These are phyloP conservation scores for Beauveria medogensis DNA, from an alignment of 2,329 filamentous ascomycete genomes.

Conservation along the genomic window DNA sequence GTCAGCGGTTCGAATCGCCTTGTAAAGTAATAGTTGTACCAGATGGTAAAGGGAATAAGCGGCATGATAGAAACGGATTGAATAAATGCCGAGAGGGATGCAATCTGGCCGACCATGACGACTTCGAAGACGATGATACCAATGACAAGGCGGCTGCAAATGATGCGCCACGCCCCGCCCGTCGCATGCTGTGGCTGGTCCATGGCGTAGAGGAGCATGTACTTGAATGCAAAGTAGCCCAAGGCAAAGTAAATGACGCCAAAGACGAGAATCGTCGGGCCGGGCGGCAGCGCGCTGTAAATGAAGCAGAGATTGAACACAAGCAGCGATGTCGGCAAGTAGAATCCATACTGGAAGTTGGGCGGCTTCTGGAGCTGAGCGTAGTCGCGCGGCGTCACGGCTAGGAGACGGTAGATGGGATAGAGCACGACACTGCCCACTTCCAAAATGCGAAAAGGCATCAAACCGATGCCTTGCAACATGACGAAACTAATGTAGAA, in stretches of 20 bases:
- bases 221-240: conserved; percentile 89
- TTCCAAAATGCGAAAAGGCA: conserved; percentile 85
- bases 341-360: conserved; percentile 92
- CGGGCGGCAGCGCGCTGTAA: conserved; percentile 77
- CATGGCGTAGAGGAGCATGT: conserved; percentile 97
- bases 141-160: conserved; percentile 82
- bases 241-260: conserved; percentile 77
- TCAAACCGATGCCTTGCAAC: conserved; percentile 85
- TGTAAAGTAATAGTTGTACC: conserved; percentile 80
- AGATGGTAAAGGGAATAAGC: conserved; percentile 70
- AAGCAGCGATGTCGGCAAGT: conserved; percentile 82
- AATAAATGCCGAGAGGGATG: conserved; percentile 63
- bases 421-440: conserved; percentile 80
- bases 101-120: conserved; percentile 81
- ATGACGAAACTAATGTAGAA: conserved; percentile 96
- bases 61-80: conserved; percentile 67
- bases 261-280: conserved; percentile 73
- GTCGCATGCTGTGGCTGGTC: conserved; percentile 93
- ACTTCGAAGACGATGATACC: conserved; percentile 84
- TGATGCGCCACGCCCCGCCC: conserved; percentile 91
- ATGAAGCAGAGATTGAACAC: conserved; percentile 94
- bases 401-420: conserved; percentile 67
- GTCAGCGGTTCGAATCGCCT: conserved; percentile 81
- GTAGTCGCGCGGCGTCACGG: conserved; percentile 84
- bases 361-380: conserved; percentile 75